phyloP scores from a whole-genome alignment of 352 stramenopile genomes.

The Plasmopara halstedii region DNA sequence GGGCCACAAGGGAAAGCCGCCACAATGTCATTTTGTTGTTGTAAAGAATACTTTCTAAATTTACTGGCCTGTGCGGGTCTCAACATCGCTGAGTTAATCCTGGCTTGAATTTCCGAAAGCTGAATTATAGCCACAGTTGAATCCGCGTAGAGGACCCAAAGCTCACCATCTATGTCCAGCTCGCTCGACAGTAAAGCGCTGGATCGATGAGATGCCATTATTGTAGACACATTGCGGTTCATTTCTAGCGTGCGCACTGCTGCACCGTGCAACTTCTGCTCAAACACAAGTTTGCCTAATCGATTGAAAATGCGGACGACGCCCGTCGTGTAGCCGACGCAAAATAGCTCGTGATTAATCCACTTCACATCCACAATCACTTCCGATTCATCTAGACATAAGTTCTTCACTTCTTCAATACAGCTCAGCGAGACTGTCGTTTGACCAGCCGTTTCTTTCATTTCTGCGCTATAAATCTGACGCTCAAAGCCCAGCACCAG shows the following conservation, averaged over 20 bases:
- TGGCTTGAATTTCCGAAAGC: slow-evolving; percentile 45
- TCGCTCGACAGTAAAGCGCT: slow-evolving; percentile 19
- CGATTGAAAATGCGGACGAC: slow-evolving; percentile 53
- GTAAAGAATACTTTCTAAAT: slow-evolving; percentile 73
- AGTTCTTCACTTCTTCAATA: slow-evolving; percentile 19
- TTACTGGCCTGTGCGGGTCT: slow-evolving; percentile 62
- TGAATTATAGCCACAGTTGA: slow-evolving; percentile 73
- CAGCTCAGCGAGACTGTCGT: slow-evolving; percentile 5
- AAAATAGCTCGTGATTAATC: slow-evolving; percentile 49
- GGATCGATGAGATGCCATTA: slow-evolving; percentile 19
- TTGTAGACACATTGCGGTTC: slow-evolving; percentile 30
- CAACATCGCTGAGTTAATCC: slow-evolving; percentile 47
- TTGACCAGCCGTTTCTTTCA: slow-evolving; percentile 8
- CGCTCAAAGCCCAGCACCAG: slow-evolving; percentile 35
- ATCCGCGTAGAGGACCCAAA: slow-evolving; percentile 77
- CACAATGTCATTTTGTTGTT: slow-evolving; percentile 62
- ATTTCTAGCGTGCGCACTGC: slow-evolving; percentile 44
- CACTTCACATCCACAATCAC: slow-evolving; percentile 57
- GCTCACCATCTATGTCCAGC: slow-evolving; percentile 33
- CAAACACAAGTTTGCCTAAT: slow-evolving; percentile 42
- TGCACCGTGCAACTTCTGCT: slow-evolving; percentile 50
- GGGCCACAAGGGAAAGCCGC: slow-evolving; percentile 52
- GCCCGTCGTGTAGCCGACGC: slow-evolving; percentile 46
- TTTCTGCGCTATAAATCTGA: slow-evolving; percentile 27
- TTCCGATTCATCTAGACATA: slow-evolving; percentile 39